A percentile compares a stretch with the other conserved stretches of the same genome.
Evolutionary conservation across 2,329 filamentous ascomycete species (phyloP).

Genomic region (Lachnellula cervina): DNA sequence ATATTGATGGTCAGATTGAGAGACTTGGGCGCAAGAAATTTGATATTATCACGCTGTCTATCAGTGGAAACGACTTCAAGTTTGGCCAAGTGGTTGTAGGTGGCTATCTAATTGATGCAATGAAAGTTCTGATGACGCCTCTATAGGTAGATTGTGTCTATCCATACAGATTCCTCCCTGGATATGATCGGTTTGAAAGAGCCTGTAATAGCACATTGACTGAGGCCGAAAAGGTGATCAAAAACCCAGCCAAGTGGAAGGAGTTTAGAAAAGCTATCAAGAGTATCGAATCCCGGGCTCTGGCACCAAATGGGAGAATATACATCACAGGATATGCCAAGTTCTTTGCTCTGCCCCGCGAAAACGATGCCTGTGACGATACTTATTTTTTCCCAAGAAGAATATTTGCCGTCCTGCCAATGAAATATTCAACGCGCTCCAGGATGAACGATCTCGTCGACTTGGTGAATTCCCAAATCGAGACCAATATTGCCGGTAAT

Average conservation of each 20-base stretch:
- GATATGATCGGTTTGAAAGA: neutral
- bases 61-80: slow-evolving; percentile 3
- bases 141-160: neutral
- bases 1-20: slow-evolving; percentile 1
- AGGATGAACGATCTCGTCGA: neutral
- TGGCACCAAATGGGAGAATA: neutral
- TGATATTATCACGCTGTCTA: neutral
- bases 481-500: neutral
- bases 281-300: neutral
- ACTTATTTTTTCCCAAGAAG: neutral
- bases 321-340: neutral
- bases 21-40: neutral
- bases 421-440: neutral
- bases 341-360: neutral
- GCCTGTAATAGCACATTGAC: neutral
- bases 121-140: neutral
- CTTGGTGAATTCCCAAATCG: neutral
- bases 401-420: neutral
- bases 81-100: neutral
- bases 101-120: neutral
- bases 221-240: neutral
- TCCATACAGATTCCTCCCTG: neutral
- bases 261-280: neutral
- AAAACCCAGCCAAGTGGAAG: neutral
- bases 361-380: neutral